Conservation (phyloP, 441 rosid genomes). For the Jatropha podagrica region DNA sequence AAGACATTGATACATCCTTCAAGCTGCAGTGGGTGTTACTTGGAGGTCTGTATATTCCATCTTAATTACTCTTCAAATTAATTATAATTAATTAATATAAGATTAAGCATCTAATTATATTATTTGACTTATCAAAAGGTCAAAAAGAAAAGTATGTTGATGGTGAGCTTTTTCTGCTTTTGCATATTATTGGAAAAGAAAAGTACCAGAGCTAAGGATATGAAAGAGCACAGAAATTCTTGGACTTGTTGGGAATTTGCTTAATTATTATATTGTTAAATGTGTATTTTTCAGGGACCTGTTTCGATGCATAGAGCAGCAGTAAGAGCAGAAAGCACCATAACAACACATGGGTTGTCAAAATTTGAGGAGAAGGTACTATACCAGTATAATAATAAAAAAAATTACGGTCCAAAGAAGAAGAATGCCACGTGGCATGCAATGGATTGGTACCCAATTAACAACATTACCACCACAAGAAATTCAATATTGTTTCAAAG, state of each 20-base stretch:
- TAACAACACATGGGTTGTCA: constrained; percentile 23
- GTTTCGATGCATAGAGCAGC: constrained; percentile 21
- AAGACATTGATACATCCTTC: constrained; percentile 38
- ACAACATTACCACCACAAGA: background rate
- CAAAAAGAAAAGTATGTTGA: constrained; percentile 23
- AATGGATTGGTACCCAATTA: background rate
- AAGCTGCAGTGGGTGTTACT: constrained; percentile 25
- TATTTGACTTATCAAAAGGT: constrained; percentile 16
- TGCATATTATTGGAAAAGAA: constrained; percentile 23
- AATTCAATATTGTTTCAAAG: background rate
- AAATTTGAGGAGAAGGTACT: constrained; percentile 31
- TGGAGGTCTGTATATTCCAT: constrained; percentile 32
- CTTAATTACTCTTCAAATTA: no score
- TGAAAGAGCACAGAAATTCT: constrained; percentile 17
- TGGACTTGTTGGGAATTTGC: background rate
- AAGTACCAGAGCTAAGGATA: constrained; percentile 1
- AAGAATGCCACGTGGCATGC: constrained; percentile 33
- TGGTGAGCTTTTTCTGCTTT: background rate
- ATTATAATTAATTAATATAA: background rate
- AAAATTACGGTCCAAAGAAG: constrained; percentile 8
- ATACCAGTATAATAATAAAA: constrained; percentile 15
- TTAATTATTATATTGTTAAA: background rate
- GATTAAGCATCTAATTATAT: background rate
- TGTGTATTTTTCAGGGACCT: constrained; percentile 25
- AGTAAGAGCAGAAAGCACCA: constrained; percentile 22